phyloP scores from a whole-genome alignment of 1,284 basidiomycete genomes.

The Ustanciosporium gigantosporum region DNA sequence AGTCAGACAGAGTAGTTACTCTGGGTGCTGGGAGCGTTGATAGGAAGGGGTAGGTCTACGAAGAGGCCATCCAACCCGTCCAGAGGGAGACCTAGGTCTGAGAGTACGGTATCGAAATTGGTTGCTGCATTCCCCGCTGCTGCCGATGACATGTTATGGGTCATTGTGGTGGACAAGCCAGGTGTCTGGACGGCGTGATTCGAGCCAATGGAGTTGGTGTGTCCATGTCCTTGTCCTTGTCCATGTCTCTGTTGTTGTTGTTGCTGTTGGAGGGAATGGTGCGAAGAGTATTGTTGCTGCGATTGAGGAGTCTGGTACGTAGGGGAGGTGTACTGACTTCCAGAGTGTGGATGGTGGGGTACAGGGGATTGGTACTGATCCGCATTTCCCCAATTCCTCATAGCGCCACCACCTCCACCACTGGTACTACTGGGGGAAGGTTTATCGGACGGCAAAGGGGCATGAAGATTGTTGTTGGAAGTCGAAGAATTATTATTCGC shows the following conservation, averaged over 20 bases:
- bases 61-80: constrained; percentile 36
- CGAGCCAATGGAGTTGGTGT: not conserved
- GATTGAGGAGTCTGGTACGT: constrained; percentile 6
- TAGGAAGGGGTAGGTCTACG: constrained; percentile 22
- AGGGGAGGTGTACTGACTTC: too few species aligned
- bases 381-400: constrained; percentile 16
- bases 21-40: constrained; percentile 12
- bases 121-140: constrained; percentile 12
- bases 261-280: not conserved
- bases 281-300: constrained; percentile 1
- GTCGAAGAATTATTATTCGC: constrained; percentile 5
- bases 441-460: too few species aligned
- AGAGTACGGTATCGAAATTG: constrained; percentile 37
- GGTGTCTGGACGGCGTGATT: not conserved
- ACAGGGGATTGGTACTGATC: constrained; percentile 33
- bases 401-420: not conserved
- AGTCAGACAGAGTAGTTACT: constrained; percentile 17
- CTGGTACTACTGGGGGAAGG: too few species aligned
- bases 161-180: not conserved
- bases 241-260: not conserved
- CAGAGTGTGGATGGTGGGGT: constrained; percentile 13
- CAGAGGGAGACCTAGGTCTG: constrained; percentile 25
- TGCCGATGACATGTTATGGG: not conserved
- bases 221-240: not conserved
- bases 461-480: too few species aligned